These are phyloP conservation scores for Mesembryanthemum crystallinum DNA, from an alignment of 148 eudicot species.

Conservation along the genomic window DNA sequence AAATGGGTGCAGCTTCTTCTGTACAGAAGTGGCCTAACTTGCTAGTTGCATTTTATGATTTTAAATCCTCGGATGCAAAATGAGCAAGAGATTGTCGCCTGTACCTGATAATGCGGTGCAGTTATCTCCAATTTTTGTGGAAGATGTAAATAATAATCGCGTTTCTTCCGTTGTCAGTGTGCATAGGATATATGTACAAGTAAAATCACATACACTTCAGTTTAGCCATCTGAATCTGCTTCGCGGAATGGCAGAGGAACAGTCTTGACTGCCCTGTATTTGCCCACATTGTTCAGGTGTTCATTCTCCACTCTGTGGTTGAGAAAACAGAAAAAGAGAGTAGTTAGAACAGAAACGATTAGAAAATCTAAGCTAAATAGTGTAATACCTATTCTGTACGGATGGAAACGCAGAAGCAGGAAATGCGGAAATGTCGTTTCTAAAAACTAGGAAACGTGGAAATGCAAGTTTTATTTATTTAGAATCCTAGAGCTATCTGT, in stretches of 20 bases:
- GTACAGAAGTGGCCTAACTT: constrained; percentile 12
- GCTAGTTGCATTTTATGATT: constrained; percentile 10
- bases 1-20: constrained; percentile 17
- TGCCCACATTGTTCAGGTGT: constrained; percentile 84
- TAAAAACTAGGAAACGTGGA: no score
- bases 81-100: constrained; percentile 15
- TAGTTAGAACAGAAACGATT: neutral
- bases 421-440: no score
- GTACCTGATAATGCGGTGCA: constrained; percentile 8
- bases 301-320: constrained; percentile 78
- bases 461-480: no score
- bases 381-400: no score
- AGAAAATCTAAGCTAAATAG: neutral
- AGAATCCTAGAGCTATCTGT: no score
- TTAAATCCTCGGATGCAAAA: constrained; percentile 10
- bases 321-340: neutral
- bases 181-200: constrained; percentile 22
- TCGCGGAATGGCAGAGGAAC: constrained; percentile 91
- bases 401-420: no score
- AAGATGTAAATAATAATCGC: constrained; percentile 7
- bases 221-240: constrained; percentile 50
- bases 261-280: constrained; percentile 74
- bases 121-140: constrained; percentile 13
- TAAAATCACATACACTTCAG: constrained; percentile 25
- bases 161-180: constrained; percentile 13